phyloP scores from a whole-genome alignment of 108 stramenopile genomes.

The Conticribra guillardii region DNA sequence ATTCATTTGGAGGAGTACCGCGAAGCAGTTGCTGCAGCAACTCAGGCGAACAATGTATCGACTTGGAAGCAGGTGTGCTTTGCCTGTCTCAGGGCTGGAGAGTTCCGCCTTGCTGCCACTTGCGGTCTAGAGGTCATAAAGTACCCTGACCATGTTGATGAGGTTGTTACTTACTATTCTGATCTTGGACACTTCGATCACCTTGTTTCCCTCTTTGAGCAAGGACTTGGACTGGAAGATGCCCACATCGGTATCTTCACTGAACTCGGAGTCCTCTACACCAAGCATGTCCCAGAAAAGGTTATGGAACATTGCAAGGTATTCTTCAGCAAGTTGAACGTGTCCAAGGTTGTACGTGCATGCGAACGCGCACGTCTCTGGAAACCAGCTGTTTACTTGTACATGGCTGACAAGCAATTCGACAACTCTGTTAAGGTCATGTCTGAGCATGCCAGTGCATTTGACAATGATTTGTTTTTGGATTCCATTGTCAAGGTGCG shows the following conservation, averaged over 20 bases:
- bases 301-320: constrained; percentile 99
- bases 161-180: constrained; percentile 97
- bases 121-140: constrained; percentile 99
- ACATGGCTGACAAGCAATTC: constrained; percentile 97
- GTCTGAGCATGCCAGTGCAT: constrained; percentile 95
- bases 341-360: constrained; percentile 97
- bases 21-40: constrained; percentile 99
- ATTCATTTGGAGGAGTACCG: constrained; percentile 97
- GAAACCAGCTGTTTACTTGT: constrained; percentile 96
- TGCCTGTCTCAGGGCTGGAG: constrained; percentile 94
- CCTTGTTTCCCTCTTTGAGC: constrained; percentile 97
- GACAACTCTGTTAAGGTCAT: constrained; percentile 98
- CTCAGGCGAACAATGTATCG: constrained; percentile 97
- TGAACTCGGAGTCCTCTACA: constrained; percentile 99
- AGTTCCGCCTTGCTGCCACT: constrained; percentile 96
- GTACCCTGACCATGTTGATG: constrained; percentile 99
- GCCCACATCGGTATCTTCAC: constrained; percentile 99
- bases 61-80: constrained; percentile 99
- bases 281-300: constrained; percentile 97
- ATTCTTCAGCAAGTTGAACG: constrained; percentile 97
- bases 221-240: constrained; percentile 97
- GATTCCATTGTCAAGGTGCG: constrained; percentile 96
- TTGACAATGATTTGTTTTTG: constrained; percentile 96
- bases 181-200: constrained; percentile 96
- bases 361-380: constrained; percentile 98